phyloP scores from a whole-genome alignment of 1,139 yeast species.

The Candida pseudocylindracea region DNA sequence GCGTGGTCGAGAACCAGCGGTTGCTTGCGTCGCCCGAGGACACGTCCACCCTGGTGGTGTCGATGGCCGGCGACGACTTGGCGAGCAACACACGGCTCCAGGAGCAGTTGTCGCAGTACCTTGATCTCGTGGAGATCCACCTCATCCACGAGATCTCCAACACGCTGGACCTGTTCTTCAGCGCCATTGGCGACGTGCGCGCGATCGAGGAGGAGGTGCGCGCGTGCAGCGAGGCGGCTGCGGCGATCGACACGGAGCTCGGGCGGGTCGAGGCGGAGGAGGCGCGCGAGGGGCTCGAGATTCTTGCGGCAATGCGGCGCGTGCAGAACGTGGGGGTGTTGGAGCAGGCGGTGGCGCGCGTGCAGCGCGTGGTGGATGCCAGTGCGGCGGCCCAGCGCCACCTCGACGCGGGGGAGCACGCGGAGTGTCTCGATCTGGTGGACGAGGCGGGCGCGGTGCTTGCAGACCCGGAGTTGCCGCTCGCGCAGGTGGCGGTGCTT shows the following conservation, averaged over 20 bases:
- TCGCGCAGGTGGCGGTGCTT: no score
- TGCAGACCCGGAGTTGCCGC: no score
- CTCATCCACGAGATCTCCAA: slow-evolving; percentile 65
- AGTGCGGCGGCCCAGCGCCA: neutral
- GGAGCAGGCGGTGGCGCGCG: no score
- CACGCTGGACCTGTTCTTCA: slow-evolving; percentile 68
- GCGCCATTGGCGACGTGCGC: slow-evolving; percentile 59
- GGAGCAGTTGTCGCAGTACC: slow-evolving; percentile 59
- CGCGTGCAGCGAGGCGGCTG: slow-evolving; percentile 24
- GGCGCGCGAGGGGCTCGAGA: slow-evolving; percentile 26
- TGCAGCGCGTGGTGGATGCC: no score
- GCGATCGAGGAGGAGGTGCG: slow-evolving; percentile 36
- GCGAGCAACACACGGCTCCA: slow-evolving; percentile 37
- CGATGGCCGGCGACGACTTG: slow-evolving; percentile 2
- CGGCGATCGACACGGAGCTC: slow-evolving; percentile 19
- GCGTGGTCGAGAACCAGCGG: slow-evolving; percentile 37
- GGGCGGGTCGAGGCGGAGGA: slow-evolving; percentile 21
- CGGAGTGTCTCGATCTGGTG: neutral
- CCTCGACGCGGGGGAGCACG: neutral
- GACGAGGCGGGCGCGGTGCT: neutral
- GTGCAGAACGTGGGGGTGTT: no score
- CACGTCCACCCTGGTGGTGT: neutral
- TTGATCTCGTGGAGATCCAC: slow-evolving; percentile 70
- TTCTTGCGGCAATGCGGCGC: slow-evolving; percentile 10
- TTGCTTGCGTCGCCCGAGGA: slow-evolving; percentile 10